phyloP scores from a whole-genome alignment of 2,329 filamentous ascomycete species.

The Aspergillus niger region DNA sequence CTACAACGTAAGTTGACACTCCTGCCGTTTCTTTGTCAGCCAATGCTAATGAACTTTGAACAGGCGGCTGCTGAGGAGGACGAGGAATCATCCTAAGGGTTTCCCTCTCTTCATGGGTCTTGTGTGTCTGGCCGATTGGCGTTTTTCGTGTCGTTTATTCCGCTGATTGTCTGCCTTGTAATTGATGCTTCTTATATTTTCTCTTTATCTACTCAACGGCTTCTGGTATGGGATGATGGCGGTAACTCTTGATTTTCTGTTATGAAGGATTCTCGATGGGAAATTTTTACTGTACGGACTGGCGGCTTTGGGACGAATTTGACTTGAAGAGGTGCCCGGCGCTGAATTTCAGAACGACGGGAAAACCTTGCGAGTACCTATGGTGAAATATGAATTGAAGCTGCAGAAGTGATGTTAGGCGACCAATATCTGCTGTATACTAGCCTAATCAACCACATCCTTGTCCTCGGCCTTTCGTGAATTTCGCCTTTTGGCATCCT shows the following conservation, averaged over 20 bases:
- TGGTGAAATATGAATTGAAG: slow-evolving; percentile 25
- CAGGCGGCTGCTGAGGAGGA: slow-evolving; percentile 62
- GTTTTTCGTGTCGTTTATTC: slow-evolving; percentile 39
- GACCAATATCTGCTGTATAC: slow-evolving; percentile 30
- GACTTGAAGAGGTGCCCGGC: slow-evolving; percentile 31
- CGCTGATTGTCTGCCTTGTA: slow-evolving; percentile 34
- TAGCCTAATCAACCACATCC: slow-evolving; percentile 30
- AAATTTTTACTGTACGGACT: slow-evolving; percentile 33
- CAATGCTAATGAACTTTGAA: slow-evolving; percentile 10
- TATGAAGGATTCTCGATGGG: slow-evolving; percentile 35
- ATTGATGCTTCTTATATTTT: slow-evolving; percentile 32
- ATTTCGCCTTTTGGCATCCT: slow-evolving; percentile 7
- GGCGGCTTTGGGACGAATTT: slow-evolving; percentile 29
- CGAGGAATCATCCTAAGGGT: slow-evolving; percentile 49
- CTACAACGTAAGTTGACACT: slow-evolving; percentile 71
- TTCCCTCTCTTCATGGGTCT: slow-evolving; percentile 23
- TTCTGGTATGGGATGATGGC: slow-evolving; percentile 37
- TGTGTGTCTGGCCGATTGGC: slow-evolving; percentile 34
- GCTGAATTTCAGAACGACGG: slow-evolving; percentile 22
- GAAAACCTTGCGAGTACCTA: slow-evolving; percentile 22
- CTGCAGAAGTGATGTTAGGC: slow-evolving; percentile 21
- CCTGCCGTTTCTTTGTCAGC: background rate
- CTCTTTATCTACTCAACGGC: slow-evolving; percentile 36
- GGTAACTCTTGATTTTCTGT: slow-evolving; percentile 34
- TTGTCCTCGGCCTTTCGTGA: slow-evolving; percentile 4